phyloP scores from a whole-genome alignment of 352 stramenopile species.

The Aphanomyces cochlioides region DNA sequence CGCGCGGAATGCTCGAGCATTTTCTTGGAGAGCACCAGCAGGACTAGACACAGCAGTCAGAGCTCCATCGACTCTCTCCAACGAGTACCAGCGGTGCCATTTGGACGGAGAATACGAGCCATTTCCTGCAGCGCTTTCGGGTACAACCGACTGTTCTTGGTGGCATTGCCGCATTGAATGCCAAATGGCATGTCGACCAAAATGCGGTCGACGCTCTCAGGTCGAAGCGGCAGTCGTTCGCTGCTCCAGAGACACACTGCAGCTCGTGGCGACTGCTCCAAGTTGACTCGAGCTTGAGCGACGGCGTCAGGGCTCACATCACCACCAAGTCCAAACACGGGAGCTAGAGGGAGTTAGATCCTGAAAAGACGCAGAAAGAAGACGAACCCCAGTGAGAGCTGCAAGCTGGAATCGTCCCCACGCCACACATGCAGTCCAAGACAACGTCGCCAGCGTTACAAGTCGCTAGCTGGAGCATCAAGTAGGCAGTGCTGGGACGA shows the following conservation, averaged over 20 bases:
- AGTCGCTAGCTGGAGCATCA: constrained; percentile 66
- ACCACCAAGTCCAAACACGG: constrained; percentile 59
- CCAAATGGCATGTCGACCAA: constrained; percentile 81
- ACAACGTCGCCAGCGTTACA: constrained; percentile 58
- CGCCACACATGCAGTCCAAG: constrained; percentile 79
- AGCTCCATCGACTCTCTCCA: background rate
- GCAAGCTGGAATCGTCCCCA: constrained; percentile 73
- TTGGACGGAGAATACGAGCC: constrained; percentile 50
- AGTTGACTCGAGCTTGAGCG: constrained; percentile 56
- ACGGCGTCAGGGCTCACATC: constrained; percentile 57
- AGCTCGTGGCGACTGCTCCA: constrained; percentile 30
- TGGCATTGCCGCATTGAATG: constrained; percentile 64
- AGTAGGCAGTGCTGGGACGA: constrained; percentile 65
- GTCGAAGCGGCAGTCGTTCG: constrained; percentile 51
- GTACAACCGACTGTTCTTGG: constrained; percentile 71
- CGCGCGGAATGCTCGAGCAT: constrained; percentile 41
- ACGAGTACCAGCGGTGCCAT: constrained; percentile 45
- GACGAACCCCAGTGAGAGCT: constrained; percentile 16
- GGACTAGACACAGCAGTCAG: constrained; percentile 34
- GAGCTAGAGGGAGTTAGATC: constrained; percentile 39
- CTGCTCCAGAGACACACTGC: constrained; percentile 66
- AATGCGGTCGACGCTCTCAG: constrained; percentile 52
- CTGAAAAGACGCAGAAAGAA: background rate
- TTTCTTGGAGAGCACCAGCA: constrained; percentile 81
- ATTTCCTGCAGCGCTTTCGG: constrained; percentile 72